Evolutionary conservation across 2,329 filamentous ascomycete genomes (phyloP), one percentile per base, ranked within the genome.

Genomic region (Scedosporium apiospermum): DNA sequence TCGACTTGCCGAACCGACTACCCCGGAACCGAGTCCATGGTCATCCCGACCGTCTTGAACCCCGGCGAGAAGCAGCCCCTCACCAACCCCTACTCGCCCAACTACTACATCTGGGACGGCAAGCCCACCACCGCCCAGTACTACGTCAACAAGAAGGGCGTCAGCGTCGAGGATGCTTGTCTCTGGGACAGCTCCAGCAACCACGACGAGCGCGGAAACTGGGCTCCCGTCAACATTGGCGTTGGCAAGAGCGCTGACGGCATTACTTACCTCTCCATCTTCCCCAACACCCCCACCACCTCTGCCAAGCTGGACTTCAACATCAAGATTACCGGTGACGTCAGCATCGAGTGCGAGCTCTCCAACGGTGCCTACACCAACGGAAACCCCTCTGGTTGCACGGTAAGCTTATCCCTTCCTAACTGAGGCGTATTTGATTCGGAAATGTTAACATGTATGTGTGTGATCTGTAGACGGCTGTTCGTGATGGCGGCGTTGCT

Each of bases 1-100:
- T 83, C 88, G 55, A 83, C 96, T 68, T 99, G 95, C 85, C 91
- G 91, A 75, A 98, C 95, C 67, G 92, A 97, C 75, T 99, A 99
- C 77, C 95, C 95, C 65, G 93, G 92, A 71, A 92, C 87, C 64
- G 95, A 99, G 79, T 82, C 82, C 69, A 93, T 96, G 86, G 90
- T 89, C 62, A 83, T 98, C 64, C 90, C 93, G 57, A 78, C 93
- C 57, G 76, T 85, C 63, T 81, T 88, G 53, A 67, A 75, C 4
- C 76, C 89, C 61, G 89, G 89, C 64, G 70, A 76, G 58, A 82
- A 77, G 27, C 77, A 85, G 65, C 76, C 80, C 42, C 77, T 99
- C 67, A 91, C 90, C 72, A 93, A 91, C 80, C 89, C 93, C 57
- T 77, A 88, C 67, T 85, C 87, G 64, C 72, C 74, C 58, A 80